Evolutionary conservation across 192 early-diverging fungal genomes (phyloP).

Genomic region (Rhizophagus clarus): DNA sequence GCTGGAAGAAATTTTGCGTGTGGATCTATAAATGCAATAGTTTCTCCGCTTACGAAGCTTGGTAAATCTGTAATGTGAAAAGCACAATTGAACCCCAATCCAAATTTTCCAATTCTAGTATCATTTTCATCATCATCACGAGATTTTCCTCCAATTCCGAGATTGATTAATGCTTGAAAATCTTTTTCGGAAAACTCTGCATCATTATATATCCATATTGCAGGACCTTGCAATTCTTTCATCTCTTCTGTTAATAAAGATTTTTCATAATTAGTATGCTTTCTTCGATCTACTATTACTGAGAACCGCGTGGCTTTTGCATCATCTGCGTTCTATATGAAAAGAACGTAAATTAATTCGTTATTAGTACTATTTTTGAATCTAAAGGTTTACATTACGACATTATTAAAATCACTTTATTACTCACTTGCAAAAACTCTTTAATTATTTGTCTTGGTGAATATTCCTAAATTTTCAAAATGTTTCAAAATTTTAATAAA

Average conservation of each 20-base stretch:
- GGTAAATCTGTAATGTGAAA: slow-evolving; percentile 32
- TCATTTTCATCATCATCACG: not conserved
- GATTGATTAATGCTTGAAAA: slow-evolving; percentile 31
- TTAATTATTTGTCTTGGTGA: no score
- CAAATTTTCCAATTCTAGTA: slow-evolving; percentile 10
- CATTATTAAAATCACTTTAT: no score
- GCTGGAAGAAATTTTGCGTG: slow-evolving; percentile 8
- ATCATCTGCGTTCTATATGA: slow-evolving; percentile 40
- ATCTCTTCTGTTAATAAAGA: slow-evolving; percentile 28
- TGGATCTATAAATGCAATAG: slow-evolving; percentile 33
- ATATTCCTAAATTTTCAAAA: no score
- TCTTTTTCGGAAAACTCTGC: slow-evolving; percentile 29
- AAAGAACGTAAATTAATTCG: no score
- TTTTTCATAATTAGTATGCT: no score
- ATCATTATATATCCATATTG: slow-evolving; percentile 34
- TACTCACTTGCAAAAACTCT: no score
- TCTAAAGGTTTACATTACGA: no score
- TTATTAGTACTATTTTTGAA: no score
- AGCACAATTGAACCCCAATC: slow-evolving; percentile 18
- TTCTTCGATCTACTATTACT: not conserved
- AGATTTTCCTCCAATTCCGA: slow-evolving; percentile 35
- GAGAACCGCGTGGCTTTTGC: not conserved
- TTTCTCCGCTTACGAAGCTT: slow-evolving; percentile 30
- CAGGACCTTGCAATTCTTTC: slow-evolving; percentile 33
- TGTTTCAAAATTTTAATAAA: no score